Base-by-base conservation (phyloP, 495 filamentous ascomycete genomes). In the Hypoxylon intermedium region DNA sequence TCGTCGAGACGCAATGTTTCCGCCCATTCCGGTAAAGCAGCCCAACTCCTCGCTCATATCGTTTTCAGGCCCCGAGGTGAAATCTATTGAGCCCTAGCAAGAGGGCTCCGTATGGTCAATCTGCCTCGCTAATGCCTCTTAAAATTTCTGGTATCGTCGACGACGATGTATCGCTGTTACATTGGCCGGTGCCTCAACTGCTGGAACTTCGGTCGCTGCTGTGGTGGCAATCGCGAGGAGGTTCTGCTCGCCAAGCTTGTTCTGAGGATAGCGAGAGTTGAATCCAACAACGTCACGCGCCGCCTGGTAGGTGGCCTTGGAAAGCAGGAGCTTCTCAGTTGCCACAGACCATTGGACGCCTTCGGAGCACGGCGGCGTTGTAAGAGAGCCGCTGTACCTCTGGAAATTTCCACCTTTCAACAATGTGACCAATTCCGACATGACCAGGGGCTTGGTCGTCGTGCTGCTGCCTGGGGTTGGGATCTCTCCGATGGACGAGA, bases 291-390 rank as follows among this genome's bases (percentile, higher is more conserved):
- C 75, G 18, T 76, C 75, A 68, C 87, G 84, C 31, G 82, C 79
- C 1, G 68, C 71, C 53, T 78, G 77, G 67, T 79, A 89, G 19
- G 77, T 84, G 30, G 74, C 63, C 11, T 83, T 75, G 43, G 83
- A 76, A 34, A 89, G 63, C 30, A 61, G 57, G 11, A 89, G 67
- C 23, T 81, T 78, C 53, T 82, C 58, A 12, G 77, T 72, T 53
- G 79, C 80, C 34, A 89, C 75, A 50, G 82, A 78, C 77, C 85
- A 89, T 16, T 67, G 73, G 34, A 89, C 75, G 19, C 77, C 79
- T 71, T 90, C 85, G 19, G 76, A 76, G 75, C 87, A 90, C 0
- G 87, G 87, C 30, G 87, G 87, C 3, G 87, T 89, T 28, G 87
- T 90, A 15, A 90, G 79, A 1, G 83, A 87, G 41, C 87, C 87